These are phyloP conservation scores for Cyberlindnera bimundalis DNA, from an alignment of 805 yeast genomes.

Conservation along the genomic window DNA sequence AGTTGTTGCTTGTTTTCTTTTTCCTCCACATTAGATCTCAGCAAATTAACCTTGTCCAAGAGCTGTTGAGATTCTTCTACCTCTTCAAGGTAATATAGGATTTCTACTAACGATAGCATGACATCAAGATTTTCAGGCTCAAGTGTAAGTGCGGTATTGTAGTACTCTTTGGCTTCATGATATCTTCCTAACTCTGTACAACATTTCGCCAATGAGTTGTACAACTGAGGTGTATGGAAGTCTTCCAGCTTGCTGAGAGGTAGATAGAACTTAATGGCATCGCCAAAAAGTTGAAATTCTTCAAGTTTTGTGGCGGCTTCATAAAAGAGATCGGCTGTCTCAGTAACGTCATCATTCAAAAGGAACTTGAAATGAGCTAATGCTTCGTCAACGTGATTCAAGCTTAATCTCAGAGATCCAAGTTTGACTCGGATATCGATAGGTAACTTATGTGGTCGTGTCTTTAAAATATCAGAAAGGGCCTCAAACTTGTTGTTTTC, in stretches of 20 bases:
- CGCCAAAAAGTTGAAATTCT: conserved; percentile 63
- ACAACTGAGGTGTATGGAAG: conserved; percentile 44
- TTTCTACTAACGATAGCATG: conserved; percentile 77
- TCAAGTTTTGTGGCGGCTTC: conserved; percentile 77
- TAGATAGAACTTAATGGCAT: conserved; percentile 65
- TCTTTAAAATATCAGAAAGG: conserved; percentile 35
- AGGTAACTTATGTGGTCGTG: conserved; percentile 53
- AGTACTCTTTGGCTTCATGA: conserved; percentile 58
- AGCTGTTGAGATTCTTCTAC: conserved; percentile 52
- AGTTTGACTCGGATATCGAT: conserved; percentile 83
- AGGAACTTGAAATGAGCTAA: conserved; percentile 62
- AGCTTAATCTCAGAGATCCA: conserved; percentile 67
- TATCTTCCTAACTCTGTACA: conserved; percentile 69
- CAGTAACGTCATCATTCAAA: conserved; percentile 51
- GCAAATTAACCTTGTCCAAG: conserved; percentile 46
- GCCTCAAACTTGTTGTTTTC: conserved; percentile 43
- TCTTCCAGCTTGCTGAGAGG: conserved; percentile 57
- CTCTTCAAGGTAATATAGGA: conserved; percentile 64
- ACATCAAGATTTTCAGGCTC: conserved; percentile 69
- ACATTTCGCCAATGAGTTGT: conserved; percentile 67
- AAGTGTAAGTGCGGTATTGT: conserved; percentile 46
- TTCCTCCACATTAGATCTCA: conserved; percentile 25
- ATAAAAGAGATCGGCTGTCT: conserved; percentile 66
- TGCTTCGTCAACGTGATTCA: conserved; percentile 67
- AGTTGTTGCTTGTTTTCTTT: background rate